Conservation (phyloP, 148 eudicot species). For the Nepenthes gracilis region DNA sequence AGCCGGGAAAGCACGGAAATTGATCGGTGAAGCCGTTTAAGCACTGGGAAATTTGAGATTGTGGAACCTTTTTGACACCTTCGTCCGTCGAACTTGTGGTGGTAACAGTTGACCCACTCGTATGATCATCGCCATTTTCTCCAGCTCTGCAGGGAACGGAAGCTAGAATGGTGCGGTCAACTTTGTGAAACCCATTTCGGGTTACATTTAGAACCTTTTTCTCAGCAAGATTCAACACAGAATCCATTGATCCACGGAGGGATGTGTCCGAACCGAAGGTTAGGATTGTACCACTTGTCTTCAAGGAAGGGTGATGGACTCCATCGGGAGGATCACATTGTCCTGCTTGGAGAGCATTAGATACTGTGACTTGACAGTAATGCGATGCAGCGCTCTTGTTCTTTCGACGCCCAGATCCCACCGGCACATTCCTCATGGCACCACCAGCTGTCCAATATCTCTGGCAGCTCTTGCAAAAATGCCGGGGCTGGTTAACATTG, state of each 20-base stretch:
- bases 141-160: slow-evolving; percentile 13
- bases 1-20: slow-evolving; percentile 43
- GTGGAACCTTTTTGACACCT: slow-evolving; percentile 14
- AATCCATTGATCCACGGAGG: slow-evolving; percentile 36
- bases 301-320: slow-evolving; percentile 23
- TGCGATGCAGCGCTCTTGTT: slow-evolving; percentile 58
- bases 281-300: slow-evolving; percentile 43
- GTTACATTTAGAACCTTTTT: slow-evolving; percentile 18
- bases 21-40: slow-evolving; percentile 32
- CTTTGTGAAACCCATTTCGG: slow-evolving; percentile 21
- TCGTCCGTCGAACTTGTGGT: slow-evolving; percentile 30
- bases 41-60: slow-evolving; percentile 20
- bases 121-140: slow-evolving; percentile 36
- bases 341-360: slow-evolving; percentile 53
- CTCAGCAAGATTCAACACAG: slow-evolving; percentile 29
- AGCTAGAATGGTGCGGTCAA: slow-evolving; percentile 6
- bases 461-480: slow-evolving; percentile 92
- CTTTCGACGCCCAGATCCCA: slow-evolving; percentile 91
- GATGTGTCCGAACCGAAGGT: slow-evolving; percentile 51
- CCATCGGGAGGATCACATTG: slow-evolving; percentile 30
- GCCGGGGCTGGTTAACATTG: slow-evolving; percentile 86
- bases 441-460: slow-evolving; percentile 99
- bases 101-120: slow-evolving; percentile 37
- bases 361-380: slow-evolving; percentile 46
- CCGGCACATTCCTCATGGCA: slow-evolving; percentile 83